A percentile compares a stretch with the other conserved stretches of the same genome.
phyloP scores from a whole-genome alignment of 345 rosid species.

The Eucalyptus curtisii region DNA sequence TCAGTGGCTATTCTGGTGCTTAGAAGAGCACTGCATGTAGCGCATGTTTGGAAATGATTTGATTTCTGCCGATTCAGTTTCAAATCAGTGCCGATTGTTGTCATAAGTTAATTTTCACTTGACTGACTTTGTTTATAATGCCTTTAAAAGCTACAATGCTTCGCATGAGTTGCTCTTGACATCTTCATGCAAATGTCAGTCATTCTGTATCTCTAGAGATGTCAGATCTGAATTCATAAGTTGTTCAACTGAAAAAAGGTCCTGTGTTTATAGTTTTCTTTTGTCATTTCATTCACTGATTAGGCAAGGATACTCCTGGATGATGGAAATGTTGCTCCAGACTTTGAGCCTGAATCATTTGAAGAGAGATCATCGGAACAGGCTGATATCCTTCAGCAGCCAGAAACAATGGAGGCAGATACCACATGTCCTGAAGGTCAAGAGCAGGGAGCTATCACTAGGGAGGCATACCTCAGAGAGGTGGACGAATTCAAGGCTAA shows the following conservation, averaged over 20 bases:
- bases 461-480: slow-evolving; percentile 46
- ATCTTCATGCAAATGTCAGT: not conserved
- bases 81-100: not conserved
- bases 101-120: not conserved
- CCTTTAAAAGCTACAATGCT: not conserved
- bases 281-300: slow-evolving; percentile 1
- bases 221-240: not conserved
- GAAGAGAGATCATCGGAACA: slow-evolving; percentile 8
- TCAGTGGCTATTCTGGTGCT: not conserved
- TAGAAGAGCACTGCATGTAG: not conserved
- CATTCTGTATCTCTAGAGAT: not conserved
- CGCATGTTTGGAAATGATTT: not conserved
- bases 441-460: slow-evolving; percentile 11
- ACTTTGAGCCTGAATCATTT: slow-evolving; percentile 16
- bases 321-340: slow-evolving; percentile 27
- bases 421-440: slow-evolving; percentile 15
- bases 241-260: not conserved
- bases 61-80: not conserved
- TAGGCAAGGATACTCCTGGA: slow-evolving; percentile 91
- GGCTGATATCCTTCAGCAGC: slow-evolving; percentile 12
- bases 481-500: slow-evolving; percentile 41
- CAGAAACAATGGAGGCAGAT: slow-evolving; percentile 14
- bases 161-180: not conserved
- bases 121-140: not conserved
- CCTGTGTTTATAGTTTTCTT: not conserved